Evolutionary conservation across 352 stramenopile species (phyloP).

Genomic region (Thraustotheca clavata): DNA sequence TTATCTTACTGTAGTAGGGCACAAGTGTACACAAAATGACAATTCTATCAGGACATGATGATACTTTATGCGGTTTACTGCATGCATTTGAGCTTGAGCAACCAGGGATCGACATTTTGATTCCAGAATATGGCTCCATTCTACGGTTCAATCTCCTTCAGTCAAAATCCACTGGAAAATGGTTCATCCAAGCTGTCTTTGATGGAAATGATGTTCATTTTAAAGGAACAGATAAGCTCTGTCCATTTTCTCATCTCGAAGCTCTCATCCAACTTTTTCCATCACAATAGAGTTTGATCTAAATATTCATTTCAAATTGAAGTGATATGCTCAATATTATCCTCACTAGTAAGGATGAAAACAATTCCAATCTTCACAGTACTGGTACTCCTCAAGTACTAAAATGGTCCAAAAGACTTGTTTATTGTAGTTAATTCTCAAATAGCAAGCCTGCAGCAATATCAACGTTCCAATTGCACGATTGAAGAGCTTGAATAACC

Average conservation of each 20-base stretch:
- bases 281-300: constrained; percentile 19
- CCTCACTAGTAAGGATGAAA: no score
- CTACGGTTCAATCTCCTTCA: constrained; percentile 61
- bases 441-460: constrained; percentile 75
- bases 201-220: constrained; percentile 50
- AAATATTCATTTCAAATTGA: no score
- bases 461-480: constrained; percentile 72
- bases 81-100: constrained; percentile 54
- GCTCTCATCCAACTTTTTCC: constrained; percentile 34
- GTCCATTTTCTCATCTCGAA: constrained; percentile 48
- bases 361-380: no score
- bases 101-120: constrained; percentile 25
- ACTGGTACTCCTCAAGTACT: no score
- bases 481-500: constrained; percentile 51
- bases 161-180: constrained; percentile 29
- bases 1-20: not conserved
- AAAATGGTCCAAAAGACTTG: no score
- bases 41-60: constrained; percentile 73
- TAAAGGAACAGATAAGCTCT: constrained; percentile 32
- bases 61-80: constrained; percentile 67
- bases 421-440: constrained; percentile 28
- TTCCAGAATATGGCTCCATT: constrained; percentile 66
- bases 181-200: constrained; percentile 47
- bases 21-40: constrained; percentile 44
- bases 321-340: no score